Percentiles rank a stretch among this genome's conserved stretches.
Conservation (phyloP, 805 yeast genomes). For the Priceomyces castillae region DNA sequence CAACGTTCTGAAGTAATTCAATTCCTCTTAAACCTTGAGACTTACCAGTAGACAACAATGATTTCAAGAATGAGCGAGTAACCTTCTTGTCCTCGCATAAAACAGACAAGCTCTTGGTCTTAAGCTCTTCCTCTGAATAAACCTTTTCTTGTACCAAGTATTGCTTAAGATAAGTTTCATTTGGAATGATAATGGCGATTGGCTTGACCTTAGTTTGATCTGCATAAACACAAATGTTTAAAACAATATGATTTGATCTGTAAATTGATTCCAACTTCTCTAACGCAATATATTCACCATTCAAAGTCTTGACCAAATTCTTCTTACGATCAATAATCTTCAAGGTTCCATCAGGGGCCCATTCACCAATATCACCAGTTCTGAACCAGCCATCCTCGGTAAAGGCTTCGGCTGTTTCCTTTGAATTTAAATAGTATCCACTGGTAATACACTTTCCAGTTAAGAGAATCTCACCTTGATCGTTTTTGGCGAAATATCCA, state of each 20-base stretch:
- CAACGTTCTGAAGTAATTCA: conserved; percentile 78
- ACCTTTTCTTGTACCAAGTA: conserved; percentile 49
- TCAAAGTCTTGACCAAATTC: conserved; percentile 91
- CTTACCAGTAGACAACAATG: conserved; percentile 72
- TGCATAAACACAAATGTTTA: conserved; percentile 89
- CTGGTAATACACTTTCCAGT: conserved; percentile 69
- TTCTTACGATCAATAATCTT: conserved; percentile 90
- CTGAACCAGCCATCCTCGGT: conserved; percentile 88
- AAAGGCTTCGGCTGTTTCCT: conserved; percentile 75
- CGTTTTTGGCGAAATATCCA: conserved; percentile 83
- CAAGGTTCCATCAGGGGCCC: conserved; percentile 78
- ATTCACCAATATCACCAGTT: conserved; percentile 96
- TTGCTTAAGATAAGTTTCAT: conserved; percentile 59
- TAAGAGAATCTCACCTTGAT: conserved; percentile 90
- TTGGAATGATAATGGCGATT: conserved; percentile 84
- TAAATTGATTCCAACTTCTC: conserved; percentile 91
- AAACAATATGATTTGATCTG: conserved; percentile 74
- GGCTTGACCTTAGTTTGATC: conserved; percentile 88
- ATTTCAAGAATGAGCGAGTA: conserved; percentile 49
- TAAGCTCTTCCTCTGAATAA: conserved; percentile 46
- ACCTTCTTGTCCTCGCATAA: conserved; percentile 59
- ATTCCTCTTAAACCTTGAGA: conserved; percentile 79
- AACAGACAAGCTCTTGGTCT: conserved; percentile 45
- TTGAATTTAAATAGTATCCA: conserved; percentile 78
- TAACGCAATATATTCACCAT: conserved; percentile 97